Evolutionary conservation across 2,329 filamentous ascomycete genomes (phyloP).

Genomic region (Teratosphaeriaceae sp.): DNA sequence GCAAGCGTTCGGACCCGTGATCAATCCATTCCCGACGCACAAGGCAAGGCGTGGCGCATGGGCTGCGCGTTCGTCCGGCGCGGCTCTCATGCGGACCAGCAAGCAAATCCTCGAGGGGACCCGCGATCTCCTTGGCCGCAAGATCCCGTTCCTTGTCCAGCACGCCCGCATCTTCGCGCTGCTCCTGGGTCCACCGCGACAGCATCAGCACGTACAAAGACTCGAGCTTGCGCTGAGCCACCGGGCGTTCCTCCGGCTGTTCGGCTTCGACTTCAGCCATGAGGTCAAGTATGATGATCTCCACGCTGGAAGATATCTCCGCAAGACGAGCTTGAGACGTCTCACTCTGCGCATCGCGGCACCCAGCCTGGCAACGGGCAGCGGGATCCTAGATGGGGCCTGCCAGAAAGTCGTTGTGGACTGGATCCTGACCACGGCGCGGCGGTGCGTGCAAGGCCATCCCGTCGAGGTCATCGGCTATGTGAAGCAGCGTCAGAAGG

Average conservation of each 20-base stretch:
- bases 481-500: conserved; percentile 19
- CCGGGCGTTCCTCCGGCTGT: conserved; percentile 17
- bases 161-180: conserved; percentile 8
- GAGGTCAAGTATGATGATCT: neutral
- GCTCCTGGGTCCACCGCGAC: conserved; percentile 10
- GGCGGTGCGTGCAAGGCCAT: conserved; percentile 18
- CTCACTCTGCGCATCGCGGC: conserved; percentile 13
- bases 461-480: conserved; percentile 20
- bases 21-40: conserved; percentile 10
- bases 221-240: conserved; percentile 19
- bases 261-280: conserved; percentile 13
- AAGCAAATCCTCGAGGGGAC: conserved; percentile 17
- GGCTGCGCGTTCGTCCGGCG: conserved; percentile 1
- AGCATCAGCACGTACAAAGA: conserved; percentile 11
- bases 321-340: conserved; percentile 11
- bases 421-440: conserved; percentile 18
- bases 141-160: conserved; percentile 15
- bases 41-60: conserved; percentile 2
- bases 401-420: conserved; percentile 20
- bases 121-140: conserved; percentile 14
- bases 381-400: conserved; percentile 3
- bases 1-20: conserved; percentile 5
- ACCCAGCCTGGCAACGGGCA: conserved; percentile 4
- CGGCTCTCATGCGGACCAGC: conserved; percentile 13
- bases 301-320: conserved; percentile 3